Conservation (phyloP, 495 filamentous ascomycete species). For the Platismatia glauca region DNA sequence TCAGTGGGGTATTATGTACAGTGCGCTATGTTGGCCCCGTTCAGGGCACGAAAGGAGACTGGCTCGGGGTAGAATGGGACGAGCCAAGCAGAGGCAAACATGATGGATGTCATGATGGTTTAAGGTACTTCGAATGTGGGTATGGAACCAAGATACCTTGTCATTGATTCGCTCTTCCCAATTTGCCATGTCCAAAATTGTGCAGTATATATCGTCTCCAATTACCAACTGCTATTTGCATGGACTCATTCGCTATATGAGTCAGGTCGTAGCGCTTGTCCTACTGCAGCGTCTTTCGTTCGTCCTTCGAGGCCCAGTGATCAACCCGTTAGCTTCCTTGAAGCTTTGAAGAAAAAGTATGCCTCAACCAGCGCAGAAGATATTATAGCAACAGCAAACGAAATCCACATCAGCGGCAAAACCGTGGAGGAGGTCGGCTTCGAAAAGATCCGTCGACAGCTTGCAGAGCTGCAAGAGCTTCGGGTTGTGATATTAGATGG, state of each 20-base stretch:
- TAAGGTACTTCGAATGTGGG: slow-evolving; percentile 77
- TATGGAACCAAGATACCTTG: neutral
- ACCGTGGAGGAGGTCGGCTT: slow-evolving; percentile 92
- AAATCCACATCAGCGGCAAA: slow-evolving; percentile 71
- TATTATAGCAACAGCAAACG: slow-evolving; percentile 25
- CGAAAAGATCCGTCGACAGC: slow-evolving; percentile 76
- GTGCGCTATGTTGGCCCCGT: slow-evolving; percentile 75
- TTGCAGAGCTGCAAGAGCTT: slow-evolving; percentile 67
- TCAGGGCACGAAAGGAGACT: slow-evolving; percentile 64
- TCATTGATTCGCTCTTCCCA: neutral
- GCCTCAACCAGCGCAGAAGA: slow-evolving; percentile 40
- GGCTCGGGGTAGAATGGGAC: slow-evolving; percentile 98
- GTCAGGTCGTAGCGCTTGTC: slow-evolving; percentile 54
- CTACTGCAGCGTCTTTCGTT: slow-evolving; percentile 76
- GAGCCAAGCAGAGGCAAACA: slow-evolving; percentile 79
- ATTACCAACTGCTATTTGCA: slow-evolving; percentile 14
- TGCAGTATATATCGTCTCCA: neutral
- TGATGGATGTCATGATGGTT: slow-evolving; percentile 68
- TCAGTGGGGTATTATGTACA: slow-evolving; percentile 64
- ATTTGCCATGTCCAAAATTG: neutral
- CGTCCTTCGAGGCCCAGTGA: slow-evolving; percentile 66
- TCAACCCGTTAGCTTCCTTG: slow-evolving; percentile 57
- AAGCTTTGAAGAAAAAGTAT: slow-evolving; percentile 78
- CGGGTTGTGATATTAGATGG: slow-evolving; percentile 76
- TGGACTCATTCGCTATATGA: neutral